These are phyloP conservation scores for Phaffia australis DNA, from an alignment of 768 basidiomycete genomes.

Conservation along the genomic window DNA sequence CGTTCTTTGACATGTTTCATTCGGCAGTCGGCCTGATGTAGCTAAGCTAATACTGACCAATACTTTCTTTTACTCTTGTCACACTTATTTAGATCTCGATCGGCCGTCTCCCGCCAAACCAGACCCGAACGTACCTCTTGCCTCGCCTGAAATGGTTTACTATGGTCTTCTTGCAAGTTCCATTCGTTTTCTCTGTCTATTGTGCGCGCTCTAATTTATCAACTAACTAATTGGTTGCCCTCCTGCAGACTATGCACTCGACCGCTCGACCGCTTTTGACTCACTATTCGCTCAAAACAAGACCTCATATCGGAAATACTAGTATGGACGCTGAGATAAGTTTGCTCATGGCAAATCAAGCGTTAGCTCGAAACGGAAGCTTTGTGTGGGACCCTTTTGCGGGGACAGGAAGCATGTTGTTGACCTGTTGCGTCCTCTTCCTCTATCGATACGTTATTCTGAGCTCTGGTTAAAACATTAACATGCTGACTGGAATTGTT, in stretches of 20 bases:
- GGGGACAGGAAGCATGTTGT: conserved; percentile 84
- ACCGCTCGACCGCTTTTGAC: conserved; percentile 54
- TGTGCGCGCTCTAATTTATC: background rate
- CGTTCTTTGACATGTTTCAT: background rate
- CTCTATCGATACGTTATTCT: conserved; percentile 8
- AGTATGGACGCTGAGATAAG: conserved; percentile 97
- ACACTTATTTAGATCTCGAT: background rate
- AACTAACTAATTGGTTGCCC: background rate
- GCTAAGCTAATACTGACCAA: background rate
- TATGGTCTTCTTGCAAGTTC: conserved; percentile 34
- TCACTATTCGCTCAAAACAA: conserved; percentile 76
- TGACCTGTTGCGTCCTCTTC: conserved; percentile 45
- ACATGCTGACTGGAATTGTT: conserved; percentile 35
- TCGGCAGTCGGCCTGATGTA: background rate
- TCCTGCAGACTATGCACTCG: conserved; percentile 30
- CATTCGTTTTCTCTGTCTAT: background rate
- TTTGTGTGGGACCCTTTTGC: conserved; percentile 91
- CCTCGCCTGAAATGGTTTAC: conserved; percentile 28
- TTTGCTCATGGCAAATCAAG: conserved; percentile 91
- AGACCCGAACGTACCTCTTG: background rate
- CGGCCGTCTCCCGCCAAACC: background rate
- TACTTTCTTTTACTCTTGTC: background rate
- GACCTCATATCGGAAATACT: conserved; percentile 85
- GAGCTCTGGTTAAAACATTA: background rate
- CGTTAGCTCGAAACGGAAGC: conserved; percentile 63